phyloP scores from a whole-genome alignment of 306 rosid genomes.

The Trifolium dubium region DNA sequence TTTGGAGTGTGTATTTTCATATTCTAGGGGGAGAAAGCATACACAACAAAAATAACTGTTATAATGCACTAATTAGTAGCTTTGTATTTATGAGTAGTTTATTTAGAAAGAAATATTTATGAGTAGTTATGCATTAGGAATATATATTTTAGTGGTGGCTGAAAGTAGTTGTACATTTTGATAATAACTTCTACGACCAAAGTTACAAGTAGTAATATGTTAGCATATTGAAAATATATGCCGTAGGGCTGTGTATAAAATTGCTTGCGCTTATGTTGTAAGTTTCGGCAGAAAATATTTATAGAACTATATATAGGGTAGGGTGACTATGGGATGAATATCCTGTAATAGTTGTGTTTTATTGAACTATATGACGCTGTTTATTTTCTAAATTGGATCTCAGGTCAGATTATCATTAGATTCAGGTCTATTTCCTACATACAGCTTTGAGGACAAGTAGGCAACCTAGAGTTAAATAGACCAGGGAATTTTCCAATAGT shows the following conservation, averaged over 20 bases:
- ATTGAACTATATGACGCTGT: no score
- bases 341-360: no score
- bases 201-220: neutral
- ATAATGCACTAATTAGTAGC: neutral
- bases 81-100: neutral
- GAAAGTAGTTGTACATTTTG: neutral
- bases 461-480: no score
- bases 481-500: no score
- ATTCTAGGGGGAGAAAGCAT: neutral
- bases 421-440: no score
- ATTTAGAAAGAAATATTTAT: neutral
- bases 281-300: neutral
- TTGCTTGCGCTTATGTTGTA: neutral
- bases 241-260: neutral
- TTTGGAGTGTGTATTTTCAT: conserved; percentile 14
- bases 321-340: no score
- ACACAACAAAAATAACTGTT: conserved; percentile 2
- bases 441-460: no score
- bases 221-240: neutral
- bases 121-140: neutral
- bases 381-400: no score
- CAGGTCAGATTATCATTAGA: no score
- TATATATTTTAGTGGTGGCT: neutral
- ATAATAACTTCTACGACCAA: neutral
- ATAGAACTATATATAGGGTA: no score